A percentile compares a stretch with the other conserved stretches of the same genome.
Evolutionary conservation across 768 basidiomycete genomes (phyloP).

Genomic region (Pilatotrama ljubarskyi): DNA sequence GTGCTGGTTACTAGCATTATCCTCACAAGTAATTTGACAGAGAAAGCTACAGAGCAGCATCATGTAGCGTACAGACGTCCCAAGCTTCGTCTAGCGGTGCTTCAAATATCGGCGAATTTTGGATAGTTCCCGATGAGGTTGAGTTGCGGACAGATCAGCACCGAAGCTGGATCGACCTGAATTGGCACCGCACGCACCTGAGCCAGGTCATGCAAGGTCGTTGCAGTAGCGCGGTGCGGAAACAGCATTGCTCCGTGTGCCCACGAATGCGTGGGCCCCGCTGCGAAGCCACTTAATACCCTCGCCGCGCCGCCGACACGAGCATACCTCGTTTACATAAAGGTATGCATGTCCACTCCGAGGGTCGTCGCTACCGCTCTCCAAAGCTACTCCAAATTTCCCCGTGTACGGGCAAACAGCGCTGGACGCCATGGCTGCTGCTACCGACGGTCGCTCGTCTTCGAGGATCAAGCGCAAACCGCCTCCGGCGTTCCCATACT

Average conservation of each 20-base stretch:
- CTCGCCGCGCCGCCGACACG: constrained; percentile 13
- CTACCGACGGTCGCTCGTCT: constrained; percentile 5
- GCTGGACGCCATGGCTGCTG: constrained; percentile 15
- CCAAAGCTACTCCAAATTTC: constrained; percentile 1
- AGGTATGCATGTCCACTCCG: constrained; percentile 7
- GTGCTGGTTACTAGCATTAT: background rate
- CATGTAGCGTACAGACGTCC: background rate
- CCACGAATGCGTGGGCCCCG: constrained; percentile 1
- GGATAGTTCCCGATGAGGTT: constrained; percentile 7
- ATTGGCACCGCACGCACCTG: background rate
- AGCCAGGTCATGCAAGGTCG: constrained; percentile 6
- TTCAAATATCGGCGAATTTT: background rate
- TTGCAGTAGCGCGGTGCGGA: constrained; percentile 2
- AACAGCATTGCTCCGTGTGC: constrained; percentile 4
- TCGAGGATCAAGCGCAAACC: constrained; percentile 54
- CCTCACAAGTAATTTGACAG: no score
- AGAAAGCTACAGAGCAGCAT: no score
- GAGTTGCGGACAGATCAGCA: constrained; percentile 11
- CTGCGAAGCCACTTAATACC: constrained; percentile 5
- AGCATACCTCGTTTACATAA: constrained; percentile 18
- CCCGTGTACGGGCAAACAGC: constrained; percentile 1
- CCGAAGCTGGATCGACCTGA: constrained; percentile 3
- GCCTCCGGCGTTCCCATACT: constrained; percentile 51
- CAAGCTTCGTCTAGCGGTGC: background rate
- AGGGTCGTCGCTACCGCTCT: constrained; percentile 1